These are phyloP conservation scores for Dactylonectria macrodidyma DNA, from an alignment of 2,329 filamentous ascomycete species.

Conservation along the genomic window DNA sequence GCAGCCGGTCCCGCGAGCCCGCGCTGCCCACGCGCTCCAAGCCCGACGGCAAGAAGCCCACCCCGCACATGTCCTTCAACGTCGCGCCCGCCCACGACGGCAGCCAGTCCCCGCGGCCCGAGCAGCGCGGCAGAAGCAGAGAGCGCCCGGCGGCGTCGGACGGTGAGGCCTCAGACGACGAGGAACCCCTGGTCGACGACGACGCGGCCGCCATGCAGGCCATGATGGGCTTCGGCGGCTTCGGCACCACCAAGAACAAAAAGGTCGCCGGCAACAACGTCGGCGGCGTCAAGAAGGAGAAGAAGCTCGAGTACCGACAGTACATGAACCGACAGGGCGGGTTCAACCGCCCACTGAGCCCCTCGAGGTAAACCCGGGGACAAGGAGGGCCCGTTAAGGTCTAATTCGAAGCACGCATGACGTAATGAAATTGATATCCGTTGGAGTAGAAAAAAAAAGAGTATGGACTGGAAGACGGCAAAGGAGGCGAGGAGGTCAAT, in stretches of 20 bases:
- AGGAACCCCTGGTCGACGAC: constrained; percentile 70
- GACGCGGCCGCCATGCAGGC: constrained; percentile 82
- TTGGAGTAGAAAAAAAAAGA: neutral
- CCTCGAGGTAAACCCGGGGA: constrained; percentile 55
- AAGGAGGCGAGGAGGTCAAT: neutral
- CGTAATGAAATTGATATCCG: constrained; percentile 31
- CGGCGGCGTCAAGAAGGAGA: constrained; percentile 88
- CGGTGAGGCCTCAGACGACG: constrained; percentile 34
- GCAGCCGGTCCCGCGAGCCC: constrained; percentile 40
- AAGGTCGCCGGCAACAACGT: constrained; percentile 91
- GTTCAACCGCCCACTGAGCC: constrained; percentile 85
- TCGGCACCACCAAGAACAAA: constrained; percentile 88
- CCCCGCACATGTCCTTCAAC: constrained; percentile 54
- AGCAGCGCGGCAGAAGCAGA: constrained; percentile 34
- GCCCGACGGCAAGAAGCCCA: constrained; percentile 37
- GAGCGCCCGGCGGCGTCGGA: constrained; percentile 35
- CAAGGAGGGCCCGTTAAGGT: neutral
- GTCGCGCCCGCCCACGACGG: constrained; percentile 46
- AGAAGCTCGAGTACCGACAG: constrained; percentile 95
- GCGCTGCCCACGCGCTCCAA: constrained; percentile 55
- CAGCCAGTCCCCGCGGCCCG: constrained; percentile 42
- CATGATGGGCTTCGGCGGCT: constrained; percentile 92
- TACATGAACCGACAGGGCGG: constrained; percentile 93
- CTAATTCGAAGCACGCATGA: constrained; percentile 2
- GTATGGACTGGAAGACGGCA: neutral